Conservation (phyloP, 768 basidiomycete species). For the Lactarius vividus region DNA sequence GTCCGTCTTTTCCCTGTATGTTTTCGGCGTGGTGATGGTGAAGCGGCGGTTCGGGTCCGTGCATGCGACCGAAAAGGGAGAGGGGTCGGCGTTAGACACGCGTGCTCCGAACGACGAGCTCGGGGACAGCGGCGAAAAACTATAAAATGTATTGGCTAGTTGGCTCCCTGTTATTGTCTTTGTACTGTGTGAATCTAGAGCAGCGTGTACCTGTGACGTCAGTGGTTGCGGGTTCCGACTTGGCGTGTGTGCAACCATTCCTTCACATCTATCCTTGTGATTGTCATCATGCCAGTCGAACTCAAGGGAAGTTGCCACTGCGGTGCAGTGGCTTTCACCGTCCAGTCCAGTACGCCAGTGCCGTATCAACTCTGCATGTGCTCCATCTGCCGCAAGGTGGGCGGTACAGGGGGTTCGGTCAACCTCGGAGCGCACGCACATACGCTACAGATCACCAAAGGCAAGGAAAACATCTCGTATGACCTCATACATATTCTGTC, state of each 20-base stretch:
- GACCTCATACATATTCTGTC: not conserved
- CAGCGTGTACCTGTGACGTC: not conserved
- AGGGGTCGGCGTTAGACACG: constrained; percentile 1
- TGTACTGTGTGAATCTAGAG: not conserved
- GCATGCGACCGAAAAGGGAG: not conserved
- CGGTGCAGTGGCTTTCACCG: constrained; percentile 36
- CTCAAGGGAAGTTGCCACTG: constrained; percentile 43
- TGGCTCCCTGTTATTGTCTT: not conserved
- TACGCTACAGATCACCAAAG: constrained; percentile 47
- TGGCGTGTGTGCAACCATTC: not conserved
- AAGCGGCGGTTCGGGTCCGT: constrained; percentile 3
- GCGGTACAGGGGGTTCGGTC: constrained; percentile 61
- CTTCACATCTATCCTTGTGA: not conserved
- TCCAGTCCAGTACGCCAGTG: constrained; percentile 51
- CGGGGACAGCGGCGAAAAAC: not conserved
- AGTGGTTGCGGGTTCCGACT: not conserved
- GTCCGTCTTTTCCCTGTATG: constrained; percentile 3
- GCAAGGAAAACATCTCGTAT: constrained; percentile 54
- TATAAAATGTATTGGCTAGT: not conserved
- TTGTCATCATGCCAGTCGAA: constrained; percentile 53
- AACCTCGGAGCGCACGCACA: constrained; percentile 58
- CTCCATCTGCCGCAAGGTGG: constrained; percentile 70
- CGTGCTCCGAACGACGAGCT: constrained; percentile 2
- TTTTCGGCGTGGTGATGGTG: constrained; percentile 11
- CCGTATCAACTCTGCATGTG: constrained; percentile 69